Base-by-base conservation (phyloP, 108 stramenopile genomes). In the Pseudonitzschia delicatissima region DNA sequence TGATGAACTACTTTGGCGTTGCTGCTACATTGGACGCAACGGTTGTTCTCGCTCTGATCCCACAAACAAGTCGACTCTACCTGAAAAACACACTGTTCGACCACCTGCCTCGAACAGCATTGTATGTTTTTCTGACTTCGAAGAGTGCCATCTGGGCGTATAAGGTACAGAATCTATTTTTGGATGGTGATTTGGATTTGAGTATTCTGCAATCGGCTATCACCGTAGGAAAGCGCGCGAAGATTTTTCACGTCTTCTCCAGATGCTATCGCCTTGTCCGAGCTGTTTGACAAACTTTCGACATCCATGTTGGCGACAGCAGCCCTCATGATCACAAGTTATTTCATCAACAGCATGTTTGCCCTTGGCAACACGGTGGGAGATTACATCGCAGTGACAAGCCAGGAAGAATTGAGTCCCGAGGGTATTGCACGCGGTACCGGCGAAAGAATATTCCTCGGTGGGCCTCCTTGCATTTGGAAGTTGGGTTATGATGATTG, bases 21-120 rank as follows among this genome's bases (percentile, higher is more conserved):
- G 17, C 57, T 12, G 34, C 67, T 32, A 37, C 45, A 21, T 47
- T 75, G 44, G 74, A 75, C 52, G 74, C 67, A 15, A 50, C 60
- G 2, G 45, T 62, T 17, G 4, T 57, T 12, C 33, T 44, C 32
- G 13, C 6, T 37, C 42, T 68, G 26, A 21, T 64, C 17, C 61
- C 52, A 62, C 34, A 20, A 42, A 33, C 29, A 55, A 31, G 29
- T 33, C 28, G 31, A 55, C n/a, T 55, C 2, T 55, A 33, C 32
- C 27, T 55, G 53, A 55, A 55, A 29, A 55, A 55, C 31, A 31
- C 53, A 15, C 31, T 55, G 29, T 27, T 33, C 53, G 31, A n/a
- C 27, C 53, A 55, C 20, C 28, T 27, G 31, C 53, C 53, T 33
- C 17, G 27, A 33, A 28, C 32, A n/a, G 29, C 5, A 4, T 32